These are phyloP conservation scores for Ophiocordyceps sinensis DNA, from an alignment of 2,329 filamentous ascomycete species.

Conservation along the genomic window DNA sequence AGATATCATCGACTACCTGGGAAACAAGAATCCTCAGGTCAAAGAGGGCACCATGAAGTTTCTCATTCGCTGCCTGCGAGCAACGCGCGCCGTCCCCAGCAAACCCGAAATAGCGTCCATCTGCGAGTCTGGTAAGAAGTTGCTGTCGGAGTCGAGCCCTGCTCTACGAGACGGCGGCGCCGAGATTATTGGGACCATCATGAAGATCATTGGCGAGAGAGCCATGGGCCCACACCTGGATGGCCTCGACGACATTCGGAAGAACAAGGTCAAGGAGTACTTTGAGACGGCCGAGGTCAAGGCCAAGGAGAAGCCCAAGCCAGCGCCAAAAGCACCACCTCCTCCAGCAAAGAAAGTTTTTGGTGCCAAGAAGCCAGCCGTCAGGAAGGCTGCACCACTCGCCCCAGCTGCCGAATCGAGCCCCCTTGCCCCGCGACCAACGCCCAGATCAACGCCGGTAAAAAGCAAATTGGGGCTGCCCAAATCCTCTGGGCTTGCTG, in stretches of 20 bases:
- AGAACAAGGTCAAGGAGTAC: slow-evolving; percentile 90
- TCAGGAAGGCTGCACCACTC: slow-evolving; percentile 30
- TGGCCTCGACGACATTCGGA: slow-evolving; percentile 86
- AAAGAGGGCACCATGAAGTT: slow-evolving; percentile 94
- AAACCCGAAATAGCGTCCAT: slow-evolving; percentile 75
- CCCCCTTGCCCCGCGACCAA: slow-evolving; percentile 43
- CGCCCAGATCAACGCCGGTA: slow-evolving; percentile 30
- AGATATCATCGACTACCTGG: slow-evolving; percentile 70
- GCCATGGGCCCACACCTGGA: slow-evolving; percentile 90
- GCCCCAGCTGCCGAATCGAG: slow-evolving; percentile 31
- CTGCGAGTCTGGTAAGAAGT: slow-evolving; percentile 78
- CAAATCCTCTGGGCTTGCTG: slow-evolving; percentile 36
- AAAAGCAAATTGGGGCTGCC: slow-evolving; percentile 41
- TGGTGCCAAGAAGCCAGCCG: too few species aligned
- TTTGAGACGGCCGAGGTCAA: slow-evolving; percentile 46
- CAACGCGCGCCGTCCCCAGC: slow-evolving; percentile 67
- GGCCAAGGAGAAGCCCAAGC: slow-evolving; percentile 61
- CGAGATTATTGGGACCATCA: slow-evolving; percentile 82
- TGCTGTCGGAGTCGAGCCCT: slow-evolving; percentile 80
- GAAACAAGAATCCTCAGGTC: slow-evolving; percentile 93
- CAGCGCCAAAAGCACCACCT: slow-evolving; percentile 39
- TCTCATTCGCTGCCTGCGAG: slow-evolving; percentile 73
- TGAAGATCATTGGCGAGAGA: slow-evolving; percentile 97
- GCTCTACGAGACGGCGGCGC: slow-evolving; percentile 76
- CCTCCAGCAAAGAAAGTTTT: too few species aligned